These are phyloP conservation scores for Tricharina praecox DNA, from an alignment of 495 filamentous ascomycete species.

Conservation along the genomic window DNA sequence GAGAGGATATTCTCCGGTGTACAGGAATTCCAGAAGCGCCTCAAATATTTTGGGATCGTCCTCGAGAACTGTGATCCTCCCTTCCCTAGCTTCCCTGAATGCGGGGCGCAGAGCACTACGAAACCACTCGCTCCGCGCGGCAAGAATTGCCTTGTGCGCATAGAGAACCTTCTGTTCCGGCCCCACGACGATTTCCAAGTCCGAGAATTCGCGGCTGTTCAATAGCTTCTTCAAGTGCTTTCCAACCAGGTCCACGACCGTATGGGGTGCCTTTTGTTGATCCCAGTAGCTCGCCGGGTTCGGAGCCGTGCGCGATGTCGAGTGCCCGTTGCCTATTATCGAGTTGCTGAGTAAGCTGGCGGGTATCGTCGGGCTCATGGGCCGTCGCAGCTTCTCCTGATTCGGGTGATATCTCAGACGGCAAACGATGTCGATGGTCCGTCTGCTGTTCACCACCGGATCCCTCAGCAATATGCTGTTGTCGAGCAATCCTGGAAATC, in stretches of 20 bases:
- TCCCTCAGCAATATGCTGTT: constrained; percentile 27
- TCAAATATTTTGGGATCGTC: constrained; percentile 27
- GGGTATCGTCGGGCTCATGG: constrained; percentile 22
- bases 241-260: constrained; percentile 25
- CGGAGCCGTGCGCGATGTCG: constrained; percentile 23
- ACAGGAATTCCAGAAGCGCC: constrained; percentile 24
- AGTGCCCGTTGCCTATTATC: constrained; percentile 23
- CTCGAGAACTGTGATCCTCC: constrained; percentile 20
- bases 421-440: constrained; percentile 26
- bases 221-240: constrained; percentile 26
- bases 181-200: constrained; percentile 23
- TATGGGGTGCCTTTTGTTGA: constrained; percentile 18
- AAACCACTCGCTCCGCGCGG: constrained; percentile 26
- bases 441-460: constrained; percentile 24
- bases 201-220: constrained; percentile 24
- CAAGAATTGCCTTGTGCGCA: constrained; percentile 27
- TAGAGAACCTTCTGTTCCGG: constrained; percentile 21
- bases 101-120: constrained; percentile 22
- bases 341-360: constrained; percentile 18
- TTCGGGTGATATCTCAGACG: constrained; percentile 25
- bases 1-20: constrained; percentile 26
- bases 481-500: constrained; percentile 26
- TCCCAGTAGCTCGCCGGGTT: constrained; percentile 25
- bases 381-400: constrained; percentile 25
- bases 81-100: constrained; percentile 25